phyloP scores from a whole-genome alignment of 2,329 filamentous ascomycete species.

The Hypoxylon sp. region DNA sequence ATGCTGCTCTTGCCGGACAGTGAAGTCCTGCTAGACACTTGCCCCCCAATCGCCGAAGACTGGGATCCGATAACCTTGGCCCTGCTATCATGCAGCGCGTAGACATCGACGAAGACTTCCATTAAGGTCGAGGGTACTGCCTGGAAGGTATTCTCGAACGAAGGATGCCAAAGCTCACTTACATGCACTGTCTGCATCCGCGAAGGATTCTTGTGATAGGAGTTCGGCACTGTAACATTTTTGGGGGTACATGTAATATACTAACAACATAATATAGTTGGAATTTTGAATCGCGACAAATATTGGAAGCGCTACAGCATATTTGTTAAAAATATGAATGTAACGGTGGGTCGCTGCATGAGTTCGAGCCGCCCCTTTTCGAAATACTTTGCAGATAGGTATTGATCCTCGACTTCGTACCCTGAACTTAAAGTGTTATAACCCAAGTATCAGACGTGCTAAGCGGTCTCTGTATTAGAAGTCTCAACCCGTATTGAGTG shows the following conservation, averaged over 20 bases:
- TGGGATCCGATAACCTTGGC: slow-evolving; percentile 29
- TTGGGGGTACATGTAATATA: slow-evolving; percentile 12
- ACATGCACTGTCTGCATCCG: slow-evolving; percentile 5
- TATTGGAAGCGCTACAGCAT: slow-evolving; percentile 21
- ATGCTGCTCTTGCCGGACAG: slow-evolving; percentile 26
- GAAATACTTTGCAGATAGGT: slow-evolving; percentile 32
- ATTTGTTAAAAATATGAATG: slow-evolving; percentile 40
- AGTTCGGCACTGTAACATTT: slow-evolving; percentile 4
- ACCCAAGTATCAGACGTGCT: slow-evolving; percentile 20
- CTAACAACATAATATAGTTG: slow-evolving; percentile 14
- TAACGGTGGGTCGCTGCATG: slow-evolving; percentile 43
- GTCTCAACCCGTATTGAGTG: not conserved
- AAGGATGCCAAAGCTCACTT: slow-evolving; percentile 11
- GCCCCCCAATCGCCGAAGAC: slow-evolving; percentile 14
- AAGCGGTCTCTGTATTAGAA: slow-evolving; percentile 12
- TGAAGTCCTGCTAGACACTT: slow-evolving; percentile 18
- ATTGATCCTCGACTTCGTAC: slow-evolving; percentile 14
- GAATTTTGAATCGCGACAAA: slow-evolving; percentile 19
- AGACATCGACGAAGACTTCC: slow-evolving; percentile 15
- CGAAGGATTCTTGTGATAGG: slow-evolving; percentile 15
- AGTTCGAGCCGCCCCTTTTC: slow-evolving; percentile 39
- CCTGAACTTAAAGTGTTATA: slow-evolving; percentile 27
- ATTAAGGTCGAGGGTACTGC: slow-evolving; percentile 6
- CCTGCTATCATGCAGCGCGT: slow-evolving; percentile 26
- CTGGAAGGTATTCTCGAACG: not conserved